These are phyloP conservation scores for Moesziomyces parantarcticus DNA, from an alignment of 1,284 basidiomycete genomes.

Conservation along the genomic window DNA sequence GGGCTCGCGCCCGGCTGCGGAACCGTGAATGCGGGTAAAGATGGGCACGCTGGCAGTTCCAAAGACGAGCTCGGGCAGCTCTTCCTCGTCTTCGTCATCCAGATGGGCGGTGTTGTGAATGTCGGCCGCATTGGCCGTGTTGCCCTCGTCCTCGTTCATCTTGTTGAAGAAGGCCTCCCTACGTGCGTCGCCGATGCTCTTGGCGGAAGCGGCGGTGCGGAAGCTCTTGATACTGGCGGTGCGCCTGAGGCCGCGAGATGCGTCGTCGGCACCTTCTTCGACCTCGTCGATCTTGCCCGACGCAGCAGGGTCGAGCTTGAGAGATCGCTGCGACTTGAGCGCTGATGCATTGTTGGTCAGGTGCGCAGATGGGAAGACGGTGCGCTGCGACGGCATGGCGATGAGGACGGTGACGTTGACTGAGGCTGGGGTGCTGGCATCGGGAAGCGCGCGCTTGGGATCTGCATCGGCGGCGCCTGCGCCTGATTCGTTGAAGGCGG, in stretches of 20 bases:
- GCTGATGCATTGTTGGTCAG: conserved; percentile 13
- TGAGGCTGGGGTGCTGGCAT: conserved; percentile 39
- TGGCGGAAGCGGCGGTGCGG: conserved; percentile 42
- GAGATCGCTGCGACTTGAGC: conserved; percentile 26
- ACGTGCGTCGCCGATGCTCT: conserved; percentile 55
- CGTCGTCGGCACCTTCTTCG: conserved; percentile 38
- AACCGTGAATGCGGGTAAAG: conserved; percentile 28
- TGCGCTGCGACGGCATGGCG: conserved; percentile 60
- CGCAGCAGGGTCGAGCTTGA: conserved; percentile 19
- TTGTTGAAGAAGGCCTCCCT: conserved; percentile 57
- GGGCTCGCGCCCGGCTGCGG: conserved; percentile 14
- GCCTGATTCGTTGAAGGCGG: conserved; percentile 5
- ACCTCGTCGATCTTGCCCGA: conserved; percentile 46
- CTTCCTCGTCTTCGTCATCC: conserved; percentile 60
- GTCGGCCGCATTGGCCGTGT: conserved; percentile 10
- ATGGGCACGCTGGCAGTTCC: conserved; percentile 64
- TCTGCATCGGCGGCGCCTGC: conserved; percentile 7
- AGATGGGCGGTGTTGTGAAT: conserved; percentile 10
- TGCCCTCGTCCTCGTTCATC: conserved; percentile 30
- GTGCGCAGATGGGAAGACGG: conserved; percentile 47
- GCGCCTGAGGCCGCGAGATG: conserved; percentile 29
- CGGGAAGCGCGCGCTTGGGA: conserved; percentile 6
- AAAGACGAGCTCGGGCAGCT: conserved; percentile 62
- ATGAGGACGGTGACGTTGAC: conserved; percentile 62
- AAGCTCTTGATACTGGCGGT: conserved; percentile 57